phyloP scores from a whole-genome alignment of 1,139 yeast genomes.

The Scheffersomyces lignicola region DNA sequence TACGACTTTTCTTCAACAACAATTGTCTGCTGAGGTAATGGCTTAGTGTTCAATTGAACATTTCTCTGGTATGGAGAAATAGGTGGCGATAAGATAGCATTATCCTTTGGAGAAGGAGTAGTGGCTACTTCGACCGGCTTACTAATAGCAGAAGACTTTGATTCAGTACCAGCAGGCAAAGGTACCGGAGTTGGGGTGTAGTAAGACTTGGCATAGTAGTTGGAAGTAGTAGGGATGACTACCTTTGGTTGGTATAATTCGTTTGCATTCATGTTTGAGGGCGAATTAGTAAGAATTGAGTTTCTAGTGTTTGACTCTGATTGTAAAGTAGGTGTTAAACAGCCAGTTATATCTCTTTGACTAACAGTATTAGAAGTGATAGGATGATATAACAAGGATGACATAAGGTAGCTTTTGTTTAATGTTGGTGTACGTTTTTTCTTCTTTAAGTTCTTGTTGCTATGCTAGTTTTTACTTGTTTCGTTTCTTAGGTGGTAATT shows the following conservation, averaged over 20 bases:
- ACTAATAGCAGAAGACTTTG: background rate
- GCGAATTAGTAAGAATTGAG: conserved; percentile 3
- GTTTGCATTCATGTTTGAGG: conserved; percentile 4
- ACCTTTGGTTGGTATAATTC: conserved; percentile 5
- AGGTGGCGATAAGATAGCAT: conserved; percentile 61
- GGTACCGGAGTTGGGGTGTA: conserved; percentile 5
- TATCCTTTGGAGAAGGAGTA: conserved; percentile 10
- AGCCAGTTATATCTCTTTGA: conserved; percentile 33
- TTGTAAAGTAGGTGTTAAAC: conserved; percentile 38
- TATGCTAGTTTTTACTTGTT: background rate
- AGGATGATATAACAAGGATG: conserved; percentile 38
- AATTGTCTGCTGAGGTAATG: conserved; percentile 52
- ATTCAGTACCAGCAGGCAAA: conserved; percentile 5
- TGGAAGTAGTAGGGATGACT: conserved; percentile 5
- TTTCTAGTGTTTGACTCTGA: conserved; percentile 10
- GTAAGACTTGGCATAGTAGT: background rate
- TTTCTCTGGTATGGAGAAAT: conserved; percentile 56
- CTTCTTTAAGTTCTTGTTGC: background rate
- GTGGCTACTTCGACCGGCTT: conserved; percentile 5
- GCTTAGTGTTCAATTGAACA: conserved; percentile 9
- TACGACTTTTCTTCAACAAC: conserved; percentile 43
- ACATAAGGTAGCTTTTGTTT: conserved; percentile 18
- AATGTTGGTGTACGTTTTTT: conserved; percentile 1
- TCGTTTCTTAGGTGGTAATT: conserved; percentile 1
- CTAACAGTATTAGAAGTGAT: conserved; percentile 17